These are phyloP conservation scores for Spergularia bocconei DNA, from an alignment of 148 eudicot genomes.

Conservation along the genomic window DNA sequence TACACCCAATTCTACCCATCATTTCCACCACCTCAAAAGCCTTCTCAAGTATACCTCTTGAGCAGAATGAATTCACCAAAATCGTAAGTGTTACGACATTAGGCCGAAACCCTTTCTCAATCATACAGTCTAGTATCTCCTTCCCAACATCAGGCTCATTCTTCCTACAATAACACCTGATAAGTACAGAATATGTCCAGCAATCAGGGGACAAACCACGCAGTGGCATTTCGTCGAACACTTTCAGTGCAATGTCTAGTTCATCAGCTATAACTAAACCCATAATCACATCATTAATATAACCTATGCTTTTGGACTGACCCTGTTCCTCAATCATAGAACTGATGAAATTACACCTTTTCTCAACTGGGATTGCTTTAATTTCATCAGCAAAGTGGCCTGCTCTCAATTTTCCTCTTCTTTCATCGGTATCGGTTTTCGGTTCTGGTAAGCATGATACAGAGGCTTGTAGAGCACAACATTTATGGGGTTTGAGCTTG, in stretches of 20 bases:
- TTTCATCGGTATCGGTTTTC: conserved; percentile 2
- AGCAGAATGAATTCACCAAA: conserved; percentile 60
- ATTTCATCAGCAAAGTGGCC: conserved; percentile 29
- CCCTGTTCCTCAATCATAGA: conserved; percentile 25
- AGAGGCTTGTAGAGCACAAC: background rate
- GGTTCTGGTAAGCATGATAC: background rate
- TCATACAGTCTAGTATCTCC: conserved; percentile 41
- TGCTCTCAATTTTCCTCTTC: conserved; percentile 18
- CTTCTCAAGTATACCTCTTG: conserved; percentile 46
- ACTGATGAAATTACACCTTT: conserved; percentile 30
- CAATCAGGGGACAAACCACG: conserved; percentile 42
- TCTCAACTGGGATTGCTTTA: conserved; percentile 27
- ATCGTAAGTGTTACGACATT: conserved; percentile 55
- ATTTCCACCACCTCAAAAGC: conserved; percentile 61
- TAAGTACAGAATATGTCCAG: conserved; percentile 53
- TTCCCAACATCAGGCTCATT: conserved; percentile 52
- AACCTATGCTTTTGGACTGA: conserved; percentile 29
- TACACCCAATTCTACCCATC: conserved; percentile 43
- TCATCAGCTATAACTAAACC: conserved; percentile 46
- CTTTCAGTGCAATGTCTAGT: conserved; percentile 47
- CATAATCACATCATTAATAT: conserved; percentile 49
- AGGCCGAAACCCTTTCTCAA: conserved; percentile 50
- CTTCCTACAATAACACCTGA: conserved; percentile 58
- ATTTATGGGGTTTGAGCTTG: conserved; percentile 14
- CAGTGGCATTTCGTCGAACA: conserved; percentile 45